Evolutionary conservation across 345 rosid species (phyloP).

Genomic region (Lagerstroemia speciosa): DNA sequence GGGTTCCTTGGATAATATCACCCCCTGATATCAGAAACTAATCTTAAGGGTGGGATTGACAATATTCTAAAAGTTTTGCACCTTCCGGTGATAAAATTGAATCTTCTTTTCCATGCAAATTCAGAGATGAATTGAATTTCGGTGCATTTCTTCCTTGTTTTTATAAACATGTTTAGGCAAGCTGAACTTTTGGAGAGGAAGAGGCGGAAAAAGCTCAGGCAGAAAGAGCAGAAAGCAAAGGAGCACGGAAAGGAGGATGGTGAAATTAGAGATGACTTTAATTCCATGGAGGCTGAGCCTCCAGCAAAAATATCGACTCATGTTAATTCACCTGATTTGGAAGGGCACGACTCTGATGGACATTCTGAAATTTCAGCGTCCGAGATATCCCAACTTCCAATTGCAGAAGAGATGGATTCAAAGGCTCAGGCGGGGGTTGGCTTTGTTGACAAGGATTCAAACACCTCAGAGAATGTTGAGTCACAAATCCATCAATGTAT

Average conservation of each 20-base stretch:
- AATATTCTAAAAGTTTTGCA: neutral
- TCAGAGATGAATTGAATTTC: neutral
- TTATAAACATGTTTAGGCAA: slow-evolving; percentile 34
- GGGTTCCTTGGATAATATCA: neutral
- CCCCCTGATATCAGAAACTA: neutral
- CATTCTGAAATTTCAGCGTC: slow-evolving; percentile 24
- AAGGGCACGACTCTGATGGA: slow-evolving; percentile 27
- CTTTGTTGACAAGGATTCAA: slow-evolving; percentile 26
- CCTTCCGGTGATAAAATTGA: neutral
- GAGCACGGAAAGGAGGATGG: slow-evolving; percentile 41
- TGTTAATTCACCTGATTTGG: slow-evolving; percentile 33
- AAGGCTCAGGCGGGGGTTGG: slow-evolving; percentile 32
- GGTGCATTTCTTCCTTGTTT: slow-evolving; percentile 4
- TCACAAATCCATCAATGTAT: slow-evolving; percentile 17
- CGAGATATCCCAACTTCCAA: slow-evolving; percentile 28
- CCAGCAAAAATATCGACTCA: slow-evolving; percentile 35
- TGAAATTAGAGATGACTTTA: slow-evolving; percentile 29
- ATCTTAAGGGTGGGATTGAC: neutral
- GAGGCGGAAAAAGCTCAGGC: slow-evolving; percentile 78
- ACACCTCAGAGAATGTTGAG: slow-evolving; percentile 26
- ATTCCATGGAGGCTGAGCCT: slow-evolving; percentile 32
- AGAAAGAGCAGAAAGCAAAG: slow-evolving; percentile 76
- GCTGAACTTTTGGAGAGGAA: slow-evolving; percentile 75
- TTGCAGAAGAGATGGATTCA: slow-evolving; percentile 29
- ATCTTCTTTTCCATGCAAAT: neutral